Percentiles rank a stretch among this genome's conserved stretches.
These are phyloP conservation scores for Plasmodium blacklocki DNA, from an alignment of 169 alveolate genomes.

Conservation along the genomic window DNA sequence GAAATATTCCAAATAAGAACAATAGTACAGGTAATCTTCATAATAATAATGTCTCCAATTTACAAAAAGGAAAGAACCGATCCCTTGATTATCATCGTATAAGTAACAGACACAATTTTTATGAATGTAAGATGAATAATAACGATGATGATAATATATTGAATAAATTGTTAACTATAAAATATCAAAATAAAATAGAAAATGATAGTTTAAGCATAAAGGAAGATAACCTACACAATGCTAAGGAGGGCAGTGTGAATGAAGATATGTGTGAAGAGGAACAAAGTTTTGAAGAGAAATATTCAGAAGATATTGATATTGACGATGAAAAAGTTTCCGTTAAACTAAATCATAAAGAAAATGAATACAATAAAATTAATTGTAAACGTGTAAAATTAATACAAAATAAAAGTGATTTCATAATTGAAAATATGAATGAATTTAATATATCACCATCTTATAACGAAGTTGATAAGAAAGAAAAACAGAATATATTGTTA, in stretches of 20 bases:
- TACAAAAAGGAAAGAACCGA: not conserved
- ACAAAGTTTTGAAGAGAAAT: not conserved
- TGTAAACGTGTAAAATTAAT: too few relatives aligned
- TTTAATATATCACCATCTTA: too few relatives aligned
- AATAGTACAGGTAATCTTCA: not conserved
- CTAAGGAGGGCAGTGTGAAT: not conserved
- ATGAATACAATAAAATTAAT: not conserved
- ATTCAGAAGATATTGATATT: not conserved
- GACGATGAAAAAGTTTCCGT: not conserved
- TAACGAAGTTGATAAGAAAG: too few relatives aligned
- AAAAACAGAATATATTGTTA: too few relatives aligned
- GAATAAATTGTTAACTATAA: conserved; percentile 33
- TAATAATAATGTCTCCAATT: not conserved
- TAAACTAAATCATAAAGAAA: not conserved
- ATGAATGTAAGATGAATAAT: not conserved
- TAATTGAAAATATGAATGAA: too few relatives aligned
- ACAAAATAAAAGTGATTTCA: too few relatives aligned
- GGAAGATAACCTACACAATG: not conserved
- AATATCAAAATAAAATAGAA: conserved; percentile 20
- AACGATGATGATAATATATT: conserved; percentile 18
- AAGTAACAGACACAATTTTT: not conserved
- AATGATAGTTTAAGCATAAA: not conserved
- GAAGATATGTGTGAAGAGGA: not conserved
- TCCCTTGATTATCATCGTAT: not conserved
- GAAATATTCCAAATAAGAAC: not conserved